Conservation (phyloP, 2,329 filamentous ascomycete species). For the Corinectria fuckeliana region DNA sequence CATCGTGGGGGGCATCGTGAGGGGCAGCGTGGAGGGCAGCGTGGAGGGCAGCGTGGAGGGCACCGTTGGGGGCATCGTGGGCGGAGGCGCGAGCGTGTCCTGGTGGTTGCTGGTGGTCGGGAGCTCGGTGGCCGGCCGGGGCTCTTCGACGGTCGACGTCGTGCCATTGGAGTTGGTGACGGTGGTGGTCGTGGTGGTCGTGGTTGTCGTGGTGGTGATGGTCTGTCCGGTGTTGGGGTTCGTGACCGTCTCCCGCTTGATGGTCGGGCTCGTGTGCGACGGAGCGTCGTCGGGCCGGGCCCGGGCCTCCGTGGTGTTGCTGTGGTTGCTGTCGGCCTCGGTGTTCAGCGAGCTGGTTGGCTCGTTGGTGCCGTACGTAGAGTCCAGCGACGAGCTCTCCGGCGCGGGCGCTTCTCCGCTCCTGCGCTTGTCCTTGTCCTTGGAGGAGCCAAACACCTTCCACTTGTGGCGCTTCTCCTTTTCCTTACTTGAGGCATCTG, state of each 20-base stretch:
- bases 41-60: no score
- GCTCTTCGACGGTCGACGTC: constrained; percentile 28
- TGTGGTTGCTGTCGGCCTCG: constrained; percentile 21
- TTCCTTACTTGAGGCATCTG: constrained; percentile 19
- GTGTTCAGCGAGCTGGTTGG: constrained; percentile 35
- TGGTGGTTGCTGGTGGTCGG: constrained; percentile 28
- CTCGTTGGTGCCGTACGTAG: constrained; percentile 34
- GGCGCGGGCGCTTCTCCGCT: constrained; percentile 16
- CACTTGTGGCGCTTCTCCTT: constrained; percentile 34
- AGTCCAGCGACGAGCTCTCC: constrained; percentile 25
- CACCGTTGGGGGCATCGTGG: no score
- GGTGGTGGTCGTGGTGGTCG: constrained; percentile 40
- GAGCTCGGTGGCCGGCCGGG: constrained; percentile 21
- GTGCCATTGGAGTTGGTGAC: constrained; percentile 35
- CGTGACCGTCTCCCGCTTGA: constrained; percentile 24
- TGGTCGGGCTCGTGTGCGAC: constrained; percentile 14
- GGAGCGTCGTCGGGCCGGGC: constrained; percentile 11
- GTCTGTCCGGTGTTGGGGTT: constrained; percentile 35
- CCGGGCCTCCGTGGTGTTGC: no score
- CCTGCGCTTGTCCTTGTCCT: constrained; percentile 31
- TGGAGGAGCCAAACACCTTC: constrained; percentile 35
- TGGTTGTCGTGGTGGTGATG: constrained; percentile 30
- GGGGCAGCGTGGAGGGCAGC: no score
- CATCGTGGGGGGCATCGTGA: no score
- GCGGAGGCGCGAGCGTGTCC: constrained; percentile 8